These are phyloP conservation scores for Pleurotus sapidus DNA, from an alignment of 768 basidiomycete genomes.

Conservation along the genomic window DNA sequence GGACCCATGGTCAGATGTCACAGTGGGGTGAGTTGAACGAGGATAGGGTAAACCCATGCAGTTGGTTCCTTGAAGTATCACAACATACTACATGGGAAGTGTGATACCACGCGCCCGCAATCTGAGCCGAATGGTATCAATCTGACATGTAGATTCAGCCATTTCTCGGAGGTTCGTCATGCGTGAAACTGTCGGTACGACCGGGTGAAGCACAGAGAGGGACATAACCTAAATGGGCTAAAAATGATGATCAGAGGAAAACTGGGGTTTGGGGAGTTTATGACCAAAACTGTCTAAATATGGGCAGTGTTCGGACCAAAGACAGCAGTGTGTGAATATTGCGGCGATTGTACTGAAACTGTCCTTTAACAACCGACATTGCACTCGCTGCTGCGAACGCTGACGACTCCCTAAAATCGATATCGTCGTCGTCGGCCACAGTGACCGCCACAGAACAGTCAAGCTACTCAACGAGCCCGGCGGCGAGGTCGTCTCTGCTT, in stretches of 20 bases:
- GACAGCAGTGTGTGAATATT: background rate
- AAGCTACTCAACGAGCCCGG: constrained; percentile 3
- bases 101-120: no score
- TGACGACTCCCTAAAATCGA: background rate
- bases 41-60: no score
- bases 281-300: background rate
- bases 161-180: no score
- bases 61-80: no score
- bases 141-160: no score
- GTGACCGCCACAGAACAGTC: background rate
- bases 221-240: background rate
- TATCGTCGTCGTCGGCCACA: constrained; percentile 7
- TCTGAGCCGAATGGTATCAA: no score
- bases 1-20: no score
- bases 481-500: constrained; percentile 3
- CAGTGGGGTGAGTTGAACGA: no score
- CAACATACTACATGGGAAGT: no score
- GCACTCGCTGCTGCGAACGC: constrained; percentile 7
- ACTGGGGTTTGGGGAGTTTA: background rate
- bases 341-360: constrained; percentile 1
- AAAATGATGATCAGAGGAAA: constrained; percentile 1
- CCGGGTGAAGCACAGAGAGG: background rate
- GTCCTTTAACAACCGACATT: constrained; percentile 5
- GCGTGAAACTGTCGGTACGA: no score
- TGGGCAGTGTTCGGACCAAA: background rate